phyloP scores from a whole-genome alignment of 2,329 filamentous ascomycete species.

The Sclerotinia sclerotiorum region DNA sequence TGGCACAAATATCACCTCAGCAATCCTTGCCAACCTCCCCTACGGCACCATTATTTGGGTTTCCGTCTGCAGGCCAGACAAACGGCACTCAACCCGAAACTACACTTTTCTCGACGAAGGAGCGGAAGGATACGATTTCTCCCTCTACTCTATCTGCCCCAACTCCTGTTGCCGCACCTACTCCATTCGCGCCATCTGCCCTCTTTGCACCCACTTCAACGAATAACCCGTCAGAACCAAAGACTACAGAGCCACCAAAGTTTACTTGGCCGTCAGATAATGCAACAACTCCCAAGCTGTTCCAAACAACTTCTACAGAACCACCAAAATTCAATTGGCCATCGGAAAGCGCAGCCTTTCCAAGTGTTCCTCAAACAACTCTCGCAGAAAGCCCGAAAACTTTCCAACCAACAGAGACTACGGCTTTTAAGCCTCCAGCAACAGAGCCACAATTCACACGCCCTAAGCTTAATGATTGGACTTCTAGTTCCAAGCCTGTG shows the following conservation, averaged over 20 bases:
- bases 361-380: background rate
- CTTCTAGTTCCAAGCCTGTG: conserved; percentile 4
- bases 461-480: conserved; percentile 13
- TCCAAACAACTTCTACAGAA: background rate
- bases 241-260: conserved; percentile 1
- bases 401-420: background rate
- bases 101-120: background rate
- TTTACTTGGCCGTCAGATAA: conserved; percentile 17
- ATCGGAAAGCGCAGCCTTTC: background rate
- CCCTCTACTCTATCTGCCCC: background rate
- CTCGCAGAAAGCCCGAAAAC: background rate
- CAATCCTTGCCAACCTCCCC: background rate
- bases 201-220: background rate
- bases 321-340: conserved; percentile 13
- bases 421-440: background rate
- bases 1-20: background rate
- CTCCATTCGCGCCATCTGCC: background rate
- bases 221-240: background rate
- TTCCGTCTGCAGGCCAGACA: background rate
- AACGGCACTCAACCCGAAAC: background rate
- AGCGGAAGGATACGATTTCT: background rate
- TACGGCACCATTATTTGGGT: conserved; percentile 1
- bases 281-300: background rate
- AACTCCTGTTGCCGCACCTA: background rate
- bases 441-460: background rate